Conservation (phyloP, 306 rosid species). For the Myrica gale region DNA sequence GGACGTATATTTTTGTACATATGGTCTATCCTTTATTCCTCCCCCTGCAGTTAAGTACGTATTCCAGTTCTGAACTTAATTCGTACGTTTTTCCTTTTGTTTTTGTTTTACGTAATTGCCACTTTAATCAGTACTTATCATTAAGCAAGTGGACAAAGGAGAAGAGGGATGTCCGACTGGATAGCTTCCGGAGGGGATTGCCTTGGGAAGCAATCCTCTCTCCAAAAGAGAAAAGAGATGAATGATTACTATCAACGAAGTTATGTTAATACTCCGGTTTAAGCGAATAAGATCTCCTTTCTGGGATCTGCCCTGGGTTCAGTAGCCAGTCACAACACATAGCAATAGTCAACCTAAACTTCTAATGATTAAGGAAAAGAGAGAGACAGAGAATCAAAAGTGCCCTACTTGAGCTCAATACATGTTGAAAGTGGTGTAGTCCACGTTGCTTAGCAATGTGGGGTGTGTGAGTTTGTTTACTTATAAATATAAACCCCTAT, state of each 20-base stretch:
- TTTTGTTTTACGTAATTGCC: constrained; percentile 34
- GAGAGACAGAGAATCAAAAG: constrained; percentile 13
- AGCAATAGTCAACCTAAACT: constrained; percentile 31
- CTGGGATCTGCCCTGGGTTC: constrained; percentile 29
- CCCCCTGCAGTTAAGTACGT: no score
- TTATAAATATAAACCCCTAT: no score
- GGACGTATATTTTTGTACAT: no score
- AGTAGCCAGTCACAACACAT: constrained; percentile 34
- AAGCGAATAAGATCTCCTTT: constrained; percentile 25
- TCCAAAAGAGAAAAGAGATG: constrained; percentile 17
- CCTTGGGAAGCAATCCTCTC: no score
- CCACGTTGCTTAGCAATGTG: no score
- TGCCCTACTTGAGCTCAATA: constrained; percentile 17
- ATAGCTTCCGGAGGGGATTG: no score
- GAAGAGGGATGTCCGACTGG: no score
- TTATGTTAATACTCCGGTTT: constrained; percentile 33
- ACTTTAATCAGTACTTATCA: constrained; percentile 28
- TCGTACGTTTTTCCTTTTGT: constrained; percentile 14
- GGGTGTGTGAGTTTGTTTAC: no score
- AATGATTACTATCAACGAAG: constrained; percentile 43
- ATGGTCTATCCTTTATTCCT: no score
- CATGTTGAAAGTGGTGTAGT: no score
- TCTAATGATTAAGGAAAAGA: constrained; percentile 25
- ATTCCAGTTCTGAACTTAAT: no score
- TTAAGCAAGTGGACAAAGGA: constrained; percentile 25